Base-by-base conservation (phyloP, 306 rosid genomes). In the Prunus fruticosa region DNA sequence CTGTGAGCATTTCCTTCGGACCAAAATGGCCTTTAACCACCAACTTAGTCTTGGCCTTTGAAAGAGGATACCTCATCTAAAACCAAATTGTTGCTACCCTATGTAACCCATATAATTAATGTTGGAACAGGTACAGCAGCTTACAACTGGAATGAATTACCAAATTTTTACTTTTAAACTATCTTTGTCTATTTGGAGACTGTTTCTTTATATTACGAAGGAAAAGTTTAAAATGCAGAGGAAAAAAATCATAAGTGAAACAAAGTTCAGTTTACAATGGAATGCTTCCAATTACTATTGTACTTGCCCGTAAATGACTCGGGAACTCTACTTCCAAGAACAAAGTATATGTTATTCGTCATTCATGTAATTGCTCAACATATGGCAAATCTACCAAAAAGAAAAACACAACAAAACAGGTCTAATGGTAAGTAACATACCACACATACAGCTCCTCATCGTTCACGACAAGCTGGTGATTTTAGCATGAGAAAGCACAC, bases 401-500 rank as follows among this genome's bases (percentile, higher is more conserved):
- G 43, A 38, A 38, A 38, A 38, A 38, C 43, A 6, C 10, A 38
- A 77, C 30, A 9, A 58, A 14, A 4, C 2, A 66, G 71, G 43
- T 58, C 64, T 50, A 57, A 47, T 27, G 51, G 58, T 56, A 73
- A 69, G 13, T 49, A 47, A 80, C 82, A 79, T 51, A 80, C 81
- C 49, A 38, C 47, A 23, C 13, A 76, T 58, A 30, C 62, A 82
- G 65, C 72, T 68, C 50, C 71, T 34, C 79, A 75, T 25, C 56
- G 54, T 43, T 85, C 80, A 83, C 52, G 79, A 68, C 73, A 86
- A 77, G 77, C 62, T 72, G 57, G 89, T 67, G 86, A 95, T 83
- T 69, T 82, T 95, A 38, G 88, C 92, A 66, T 75, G 91, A 72
- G 96, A 90, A 64, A 76, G 71, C 67, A 92, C 83, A 30, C 89